Evolutionary conservation across 148 eudicot genomes (phyloP), one percentile per base, ranked within the genome.

Genomic region (Amaranthus cruentus): DNA sequence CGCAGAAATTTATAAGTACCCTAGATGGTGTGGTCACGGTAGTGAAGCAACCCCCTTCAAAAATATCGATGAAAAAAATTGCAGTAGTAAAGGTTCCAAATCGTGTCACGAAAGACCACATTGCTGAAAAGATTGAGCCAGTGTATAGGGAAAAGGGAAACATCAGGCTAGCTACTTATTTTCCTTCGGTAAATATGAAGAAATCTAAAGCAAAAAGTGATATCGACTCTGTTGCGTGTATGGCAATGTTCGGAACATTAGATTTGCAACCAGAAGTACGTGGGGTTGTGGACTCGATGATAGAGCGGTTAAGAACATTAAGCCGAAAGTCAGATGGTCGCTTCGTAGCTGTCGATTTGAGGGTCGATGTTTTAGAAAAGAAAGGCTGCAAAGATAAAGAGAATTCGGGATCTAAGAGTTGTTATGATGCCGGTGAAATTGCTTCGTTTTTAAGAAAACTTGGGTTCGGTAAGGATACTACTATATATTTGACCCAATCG

Each of bases 1-100:
- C 85, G 61, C 82, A 88, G 44, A 88, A 89, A 73, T 94, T 94
- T 70, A 72, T 87, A 5, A 69, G 72, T 42, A 95, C 92, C 86
- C 81, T 95, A 51, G 85, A 95, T 64, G 97, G 98, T 47, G 84
- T 91, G 55, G 93, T 95, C 38, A 95, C 73, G 83, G 96, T 95
- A 53, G 85, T 85, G 47, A 85, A 84, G 80, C 68, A 88, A 58
- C 87, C 81, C 66, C 90, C 96, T 61, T 67, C 89, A 18, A 73
- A 77, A 68, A 56, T 90, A 77, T 81, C 94, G 78, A 50, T 86
- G 14, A 79, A 76, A 57, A 83, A 91, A 68, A 86, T 91, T 74
- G 93, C 91, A 28, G 96, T 95, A 15, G 91, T 91, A 38, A 95
- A 80, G 83, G 88, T 95, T 77, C 96, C 97, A 3, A 88, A 87